Base-by-base conservation (phyloP, 352 stramenopile species). In the Phytopythium sindhum region DNA sequence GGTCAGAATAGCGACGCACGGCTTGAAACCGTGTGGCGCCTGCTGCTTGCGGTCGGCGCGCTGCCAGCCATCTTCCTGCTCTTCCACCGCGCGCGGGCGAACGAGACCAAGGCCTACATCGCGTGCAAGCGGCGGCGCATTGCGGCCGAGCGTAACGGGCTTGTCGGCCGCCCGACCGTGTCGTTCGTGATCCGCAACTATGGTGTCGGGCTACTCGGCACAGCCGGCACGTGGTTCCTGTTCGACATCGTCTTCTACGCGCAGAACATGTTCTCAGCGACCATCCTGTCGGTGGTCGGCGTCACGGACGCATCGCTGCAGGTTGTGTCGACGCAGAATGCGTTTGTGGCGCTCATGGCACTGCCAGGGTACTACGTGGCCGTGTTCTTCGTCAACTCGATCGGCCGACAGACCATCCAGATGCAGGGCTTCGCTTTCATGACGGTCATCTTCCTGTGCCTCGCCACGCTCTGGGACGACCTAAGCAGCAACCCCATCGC, bases 361-460 rank as follows among this genome's bases (percentile, higher is more conserved):
- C 73, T 96, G 0, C 86, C 88, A 15, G 88, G 88, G 12, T 96
- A 96, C 72, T 95, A 89, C 57, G 80, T 93, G 1, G 84, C 85
- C 0, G 80, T 95, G 11, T 89, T 77, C 63, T 81, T 88, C 57
- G 93, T 96, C 67, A 88, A 90, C 61, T 66, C 68, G 12, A 67
- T 95, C 11, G 88, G 88, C 1, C 79, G 85, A n/a, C 86, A 87
- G 63, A 58, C 68, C 12, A 92, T 96, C 57, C 82, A 93, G 72
- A 64, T 95, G 33, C 77, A 90, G 57, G 86, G 86, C 21, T 95
- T 95, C 60, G 59, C 60, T 0, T 66, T 78, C 35, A 93, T 93
- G 84, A 81, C 76, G 26, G 58, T 91, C 3, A 61, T 93, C 12
- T 90, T 87, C 57, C 57, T 93, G 0, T 39, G 79, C 2, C 70